Conservation (phyloP, 768 basidiomycete species). For the Pisolithus marmoratus region DNA sequence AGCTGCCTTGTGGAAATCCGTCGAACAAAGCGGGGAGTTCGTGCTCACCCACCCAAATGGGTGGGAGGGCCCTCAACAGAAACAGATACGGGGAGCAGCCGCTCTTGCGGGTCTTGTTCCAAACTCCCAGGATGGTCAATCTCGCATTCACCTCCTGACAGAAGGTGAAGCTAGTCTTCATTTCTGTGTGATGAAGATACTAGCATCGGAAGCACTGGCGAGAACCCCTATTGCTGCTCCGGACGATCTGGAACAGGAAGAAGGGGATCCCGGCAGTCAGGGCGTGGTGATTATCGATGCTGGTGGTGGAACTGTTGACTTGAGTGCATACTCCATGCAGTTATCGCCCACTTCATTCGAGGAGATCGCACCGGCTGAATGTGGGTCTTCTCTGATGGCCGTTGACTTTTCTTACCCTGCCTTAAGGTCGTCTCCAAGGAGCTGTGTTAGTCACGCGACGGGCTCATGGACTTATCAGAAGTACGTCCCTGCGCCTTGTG, state of each 20-base stretch:
- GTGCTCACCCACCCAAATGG: slow-evolving; percentile 61
- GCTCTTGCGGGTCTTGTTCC: slow-evolving; percentile 46
- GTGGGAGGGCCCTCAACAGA: slow-evolving; percentile 59
- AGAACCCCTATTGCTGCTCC: slow-evolving; percentile 12
- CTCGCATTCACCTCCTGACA: slow-evolving; percentile 50
- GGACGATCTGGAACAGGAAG: slow-evolving; percentile 17
- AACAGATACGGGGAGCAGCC: slow-evolving; percentile 49
- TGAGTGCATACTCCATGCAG: slow-evolving; percentile 39
- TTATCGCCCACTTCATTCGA: slow-evolving; percentile 35
- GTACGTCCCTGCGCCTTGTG: slow-evolving; percentile 6
- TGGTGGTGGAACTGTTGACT: slow-evolving; percentile 40
- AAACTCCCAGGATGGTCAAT: slow-evolving; percentile 31
- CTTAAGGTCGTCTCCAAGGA: slow-evolving; percentile 36
- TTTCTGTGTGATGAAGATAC: slow-evolving; percentile 45
- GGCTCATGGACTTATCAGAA: slow-evolving; percentile 27
- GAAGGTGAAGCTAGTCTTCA: slow-evolving; percentile 62
- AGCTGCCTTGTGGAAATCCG: slow-evolving; percentile 37
- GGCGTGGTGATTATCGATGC: slow-evolving; percentile 46
- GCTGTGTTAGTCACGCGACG: slow-evolving; percentile 34
- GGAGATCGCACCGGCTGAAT: slow-evolving; percentile 32
- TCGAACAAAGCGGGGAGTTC: slow-evolving; percentile 41
- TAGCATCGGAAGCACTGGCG: slow-evolving; percentile 30
- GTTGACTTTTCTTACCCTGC: background rate
- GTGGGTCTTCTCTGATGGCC: slow-evolving; percentile 13
- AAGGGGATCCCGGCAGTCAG: slow-evolving; percentile 18